These are phyloP conservation scores for Phytophthora kernoviae DNA, from an alignment of 352 stramenopile species.

Conservation along the genomic window DNA sequence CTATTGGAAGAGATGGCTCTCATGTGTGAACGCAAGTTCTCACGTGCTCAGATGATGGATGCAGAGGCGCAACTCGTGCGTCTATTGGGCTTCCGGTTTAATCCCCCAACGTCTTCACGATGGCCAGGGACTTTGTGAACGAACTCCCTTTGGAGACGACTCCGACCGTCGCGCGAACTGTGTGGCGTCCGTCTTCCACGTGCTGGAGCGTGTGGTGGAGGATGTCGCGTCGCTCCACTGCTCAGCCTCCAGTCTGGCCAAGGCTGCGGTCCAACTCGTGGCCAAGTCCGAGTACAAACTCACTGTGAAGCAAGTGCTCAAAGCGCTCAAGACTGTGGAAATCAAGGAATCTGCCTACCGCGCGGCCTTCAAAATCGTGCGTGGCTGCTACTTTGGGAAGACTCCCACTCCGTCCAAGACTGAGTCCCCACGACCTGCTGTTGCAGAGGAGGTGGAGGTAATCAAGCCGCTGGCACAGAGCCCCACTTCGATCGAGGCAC, in stretches of 20 bases:
- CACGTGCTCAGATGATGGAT: constrained; percentile 56
- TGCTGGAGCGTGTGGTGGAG: constrained; percentile 44
- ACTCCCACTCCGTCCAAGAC: constrained; percentile 3
- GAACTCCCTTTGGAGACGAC: constrained; percentile 35
- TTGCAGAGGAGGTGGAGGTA: constrained; percentile 23
- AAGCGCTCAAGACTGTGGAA: constrained; percentile 24
- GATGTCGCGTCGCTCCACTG: constrained; percentile 40
- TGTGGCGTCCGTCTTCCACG: constrained; percentile 42
- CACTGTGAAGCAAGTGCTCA: constrained; percentile 24
- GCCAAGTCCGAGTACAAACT: constrained; percentile 41
- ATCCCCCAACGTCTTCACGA: constrained; percentile 68
- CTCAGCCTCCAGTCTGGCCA: constrained; percentile 47
- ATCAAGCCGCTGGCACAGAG: constrained; percentile 35
- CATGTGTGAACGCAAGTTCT: constrained; percentile 80
- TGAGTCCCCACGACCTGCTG: constrained; percentile 16
- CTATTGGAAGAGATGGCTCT: constrained; percentile 75
- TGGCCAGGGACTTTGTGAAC: constrained; percentile 65
- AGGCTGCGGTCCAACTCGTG: constrained; percentile 53
- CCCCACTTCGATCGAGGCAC: constrained; percentile 39
- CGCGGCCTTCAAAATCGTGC: constrained; percentile 43
- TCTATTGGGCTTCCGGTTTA: constrained; percentile 68
- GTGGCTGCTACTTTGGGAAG: constrained; percentile 32
- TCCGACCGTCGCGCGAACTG: constrained; percentile 28
- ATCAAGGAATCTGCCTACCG: constrained; percentile 32
- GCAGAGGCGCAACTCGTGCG: constrained; percentile 63